These are phyloP conservation scores for Discostella stelligeroides DNA, from an alignment of 108 stramenopile genomes.

Conservation along the genomic window DNA sequence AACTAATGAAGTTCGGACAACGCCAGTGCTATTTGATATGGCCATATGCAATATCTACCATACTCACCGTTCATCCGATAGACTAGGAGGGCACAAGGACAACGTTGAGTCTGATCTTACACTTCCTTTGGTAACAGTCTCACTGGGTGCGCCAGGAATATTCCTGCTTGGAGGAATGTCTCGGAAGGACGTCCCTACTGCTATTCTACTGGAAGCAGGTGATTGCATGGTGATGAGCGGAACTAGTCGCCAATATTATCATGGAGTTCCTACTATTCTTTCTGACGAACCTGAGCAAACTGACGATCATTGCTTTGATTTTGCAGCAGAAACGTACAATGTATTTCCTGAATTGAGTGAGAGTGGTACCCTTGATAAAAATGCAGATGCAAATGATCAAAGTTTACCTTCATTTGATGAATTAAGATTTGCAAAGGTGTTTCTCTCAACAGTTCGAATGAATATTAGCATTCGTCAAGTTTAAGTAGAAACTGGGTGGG, in stretches of 20 bases:
- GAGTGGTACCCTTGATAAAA: slow-evolving; percentile 12
- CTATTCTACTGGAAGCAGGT: slow-evolving; percentile 44
- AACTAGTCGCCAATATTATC: slow-evolving; percentile 44
- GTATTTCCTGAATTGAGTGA: slow-evolving; percentile 37
- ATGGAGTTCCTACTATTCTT: slow-evolving; percentile 50
- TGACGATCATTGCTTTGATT: background rate
- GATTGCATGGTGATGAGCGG: slow-evolving; percentile 50
- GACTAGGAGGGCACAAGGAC: slow-evolving; percentile 49
- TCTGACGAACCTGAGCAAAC: slow-evolving; percentile 19
- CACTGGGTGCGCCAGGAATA: slow-evolving; percentile 48
- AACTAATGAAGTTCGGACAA: background rate
- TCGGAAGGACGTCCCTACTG: slow-evolving; percentile 25
- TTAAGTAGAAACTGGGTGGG: slow-evolving; percentile 17
- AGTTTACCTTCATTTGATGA: slow-evolving; percentile 28
- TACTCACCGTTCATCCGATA: slow-evolving; percentile 41
- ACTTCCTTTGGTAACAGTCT: slow-evolving; percentile 50
- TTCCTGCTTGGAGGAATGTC: slow-evolving; percentile 47
- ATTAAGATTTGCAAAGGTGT: slow-evolving; percentile 35
- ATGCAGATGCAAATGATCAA: background rate
- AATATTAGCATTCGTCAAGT: slow-evolving; percentile 51
- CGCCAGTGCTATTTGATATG: slow-evolving; percentile 30
- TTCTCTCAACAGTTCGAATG: slow-evolving; percentile 48
- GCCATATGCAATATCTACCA: slow-evolving; percentile 54
- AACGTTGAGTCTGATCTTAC: slow-evolving; percentile 48
- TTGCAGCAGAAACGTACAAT: background rate